Base-by-base conservation (phyloP, 352 stramenopile genomes). In the Peronospora farinosa region DNA sequence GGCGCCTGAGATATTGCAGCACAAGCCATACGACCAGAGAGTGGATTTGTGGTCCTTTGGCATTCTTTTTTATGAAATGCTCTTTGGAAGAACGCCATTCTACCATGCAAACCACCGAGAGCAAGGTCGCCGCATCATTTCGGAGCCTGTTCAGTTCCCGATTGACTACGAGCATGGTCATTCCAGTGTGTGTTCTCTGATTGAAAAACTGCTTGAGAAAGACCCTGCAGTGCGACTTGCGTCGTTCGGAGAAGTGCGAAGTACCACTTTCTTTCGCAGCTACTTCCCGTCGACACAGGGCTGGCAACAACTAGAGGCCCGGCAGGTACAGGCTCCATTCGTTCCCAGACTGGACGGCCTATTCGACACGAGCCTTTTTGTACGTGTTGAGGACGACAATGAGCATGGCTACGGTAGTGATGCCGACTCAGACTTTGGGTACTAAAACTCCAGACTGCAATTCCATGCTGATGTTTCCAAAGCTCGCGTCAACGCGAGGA, bases 91-190 rank as follows among this genome's bases (percentile, higher is more conserved):
- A 1, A 85, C 76, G 9, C 76, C 78, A 13, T 99, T 98, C 59
- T 97, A 97, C 60, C 71, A 84, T 42, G 13, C 53, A 1, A 96
- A 95, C 38, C 51, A 47, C 2, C 78, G 80, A 17, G 74, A 86
- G 27, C 76, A 88, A 55, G 72, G 83, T 27, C 66, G 84, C 7
- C 63, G 72, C n/a, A 93, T 96, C 49, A 66, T 72, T 23, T 60
- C 71, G 6, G 69, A 74, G 12, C 31, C 49, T 8, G 56, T 95
- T 35, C 30, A 54, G 35, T 91, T 95, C 33, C 72, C 78, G 5
- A 46, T 73, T 3, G 60, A 65, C 30, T 83, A 76, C 15, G 70
- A 83, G 28, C 50, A 69, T 38, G 40, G 63, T 33, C 52, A 69
- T 30, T 38, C 68, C 2, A 60, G 44, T 13, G 71, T 78, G 9